Conservation (phyloP, 768 basidiomycete genomes). For the Stropharia rugosoannulata region DNA sequence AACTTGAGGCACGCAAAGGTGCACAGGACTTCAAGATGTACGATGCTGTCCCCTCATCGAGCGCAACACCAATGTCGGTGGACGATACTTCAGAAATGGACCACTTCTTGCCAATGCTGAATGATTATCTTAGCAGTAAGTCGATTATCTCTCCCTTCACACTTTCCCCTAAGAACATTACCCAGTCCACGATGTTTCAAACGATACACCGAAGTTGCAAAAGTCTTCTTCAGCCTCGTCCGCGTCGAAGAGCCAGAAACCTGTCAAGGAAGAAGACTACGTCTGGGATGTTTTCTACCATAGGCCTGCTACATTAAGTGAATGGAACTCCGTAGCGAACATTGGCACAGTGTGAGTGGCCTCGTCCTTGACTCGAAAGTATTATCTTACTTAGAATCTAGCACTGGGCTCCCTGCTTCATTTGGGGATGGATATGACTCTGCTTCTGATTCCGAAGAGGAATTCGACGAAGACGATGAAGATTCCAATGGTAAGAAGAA, state of each 20-base stretch:
- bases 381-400: conserved; percentile 23
- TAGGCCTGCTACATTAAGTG: conserved; percentile 54
- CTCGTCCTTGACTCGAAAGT: background rate
- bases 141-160: conserved; percentile 14
- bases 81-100: conserved; percentile 60
- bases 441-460: conserved; percentile 62
- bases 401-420: conserved; percentile 64
- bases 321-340: conserved; percentile 57
- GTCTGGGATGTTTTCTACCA: conserved; percentile 88
- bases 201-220: background rate
- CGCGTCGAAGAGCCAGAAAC: conserved; percentile 8
- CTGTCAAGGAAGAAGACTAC: conserved; percentile 48
- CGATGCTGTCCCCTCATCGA: conserved; percentile 58
- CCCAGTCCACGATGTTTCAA: conserved; percentile 22
- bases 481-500: conserved; percentile 71
- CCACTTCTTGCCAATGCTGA: conserved; percentile 75
- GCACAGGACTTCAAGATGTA: conserved; percentile 62
- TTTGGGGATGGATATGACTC: conserved; percentile 57
- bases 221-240: conserved; percentile 7
- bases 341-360: conserved; percentile 64
- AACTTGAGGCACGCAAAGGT: conserved; percentile 28
- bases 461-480: conserved; percentile 72
- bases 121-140: conserved; percentile 69
- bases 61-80: conserved; percentile 20
- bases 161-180: background rate